A percentile compares a stretch with the other conserved stretches of the same genome.
These are phyloP conservation scores for Omphalotus olearius DNA, from an alignment of 1,284 basidiomycete genomes.

Conservation along the genomic window DNA sequence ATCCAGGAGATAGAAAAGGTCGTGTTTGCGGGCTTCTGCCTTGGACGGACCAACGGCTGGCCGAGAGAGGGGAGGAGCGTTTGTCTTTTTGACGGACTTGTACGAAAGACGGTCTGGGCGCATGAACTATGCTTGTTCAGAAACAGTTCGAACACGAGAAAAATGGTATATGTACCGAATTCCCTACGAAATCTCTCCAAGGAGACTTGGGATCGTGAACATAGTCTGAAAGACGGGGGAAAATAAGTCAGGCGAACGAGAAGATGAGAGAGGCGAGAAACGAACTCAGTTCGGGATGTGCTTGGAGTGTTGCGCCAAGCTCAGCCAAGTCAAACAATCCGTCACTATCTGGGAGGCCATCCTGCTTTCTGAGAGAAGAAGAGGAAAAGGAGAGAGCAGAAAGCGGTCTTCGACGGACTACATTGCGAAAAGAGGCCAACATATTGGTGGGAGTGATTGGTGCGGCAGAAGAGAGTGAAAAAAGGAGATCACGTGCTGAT, in stretches of 20 bases:
- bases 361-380: not conserved
- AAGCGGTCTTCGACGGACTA: constrained; percentile 1
- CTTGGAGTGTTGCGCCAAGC: not conserved
- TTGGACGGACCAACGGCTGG: constrained; percentile 48
- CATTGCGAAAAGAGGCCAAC: constrained; percentile 1
- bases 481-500: not conserved
- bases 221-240: not conserved
- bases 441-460: not conserved
- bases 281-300: not conserved
- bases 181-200: constrained; percentile 23
- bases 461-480: not conserved
- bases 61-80: constrained; percentile 20
- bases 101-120: constrained; percentile 42
- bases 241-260: not conserved
- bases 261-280: not conserved
- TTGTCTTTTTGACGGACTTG: constrained; percentile 29
- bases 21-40: constrained; percentile 45
- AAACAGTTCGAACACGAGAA: not conserved
- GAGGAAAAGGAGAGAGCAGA: not conserved
- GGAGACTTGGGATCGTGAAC: constrained; percentile 3
- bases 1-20: constrained; percentile 64
- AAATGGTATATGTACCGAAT: constrained; percentile 18
- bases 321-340: not conserved
- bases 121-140: constrained; percentile 31
- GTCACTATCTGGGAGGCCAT: not conserved